Evolutionary conservation across 83 land plant genomes (phyloP).

Genomic region (Picea abies): DNA sequence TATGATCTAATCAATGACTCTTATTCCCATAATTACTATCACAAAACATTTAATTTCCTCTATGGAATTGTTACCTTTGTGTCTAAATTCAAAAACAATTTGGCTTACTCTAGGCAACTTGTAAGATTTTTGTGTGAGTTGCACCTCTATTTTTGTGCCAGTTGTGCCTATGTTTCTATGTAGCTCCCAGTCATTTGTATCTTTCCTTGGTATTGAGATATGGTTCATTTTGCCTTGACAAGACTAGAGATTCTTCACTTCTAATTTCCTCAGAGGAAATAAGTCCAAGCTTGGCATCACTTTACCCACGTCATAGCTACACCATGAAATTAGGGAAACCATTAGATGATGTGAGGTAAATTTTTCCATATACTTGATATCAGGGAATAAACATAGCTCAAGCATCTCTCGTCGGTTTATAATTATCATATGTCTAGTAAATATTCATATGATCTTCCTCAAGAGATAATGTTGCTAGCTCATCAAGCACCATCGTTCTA

Average conservation of each 20-base stretch:
- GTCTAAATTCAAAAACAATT: too few relatives aligned
- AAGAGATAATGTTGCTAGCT: too few relatives aligned
- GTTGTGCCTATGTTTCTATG: neutral
- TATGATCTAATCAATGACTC: too few relatives aligned
- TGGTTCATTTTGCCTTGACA: conserved; percentile 28
- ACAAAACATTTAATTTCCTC: too few relatives aligned
- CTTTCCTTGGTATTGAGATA: conserved; percentile 59
- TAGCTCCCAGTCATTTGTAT: conserved; percentile 42
- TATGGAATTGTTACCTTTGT: too few relatives aligned
- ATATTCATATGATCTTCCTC: too few relatives aligned
- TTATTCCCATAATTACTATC: too few relatives aligned
- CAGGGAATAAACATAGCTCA: neutral
- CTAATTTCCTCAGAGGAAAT: conserved; percentile 12
- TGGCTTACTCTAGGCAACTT: too few relatives aligned
- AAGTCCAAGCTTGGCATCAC: conserved; percentile 30
- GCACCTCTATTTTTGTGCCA: too few relatives aligned
- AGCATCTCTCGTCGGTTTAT: neutral
- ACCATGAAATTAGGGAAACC: conserved; percentile 47
- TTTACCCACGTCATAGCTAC: conserved; percentile 65
- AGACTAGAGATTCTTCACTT: conserved; percentile 18
- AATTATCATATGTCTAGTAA: too few relatives aligned
- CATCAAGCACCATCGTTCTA: too few relatives aligned
- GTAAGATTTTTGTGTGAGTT: too few relatives aligned
- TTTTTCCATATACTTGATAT: neutral
- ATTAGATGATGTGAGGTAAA: conserved; percentile 43